Evolutionary conservation across 805 yeast genomes (phyloP).

Genomic region (Nakazawaea anatomiae): DNA sequence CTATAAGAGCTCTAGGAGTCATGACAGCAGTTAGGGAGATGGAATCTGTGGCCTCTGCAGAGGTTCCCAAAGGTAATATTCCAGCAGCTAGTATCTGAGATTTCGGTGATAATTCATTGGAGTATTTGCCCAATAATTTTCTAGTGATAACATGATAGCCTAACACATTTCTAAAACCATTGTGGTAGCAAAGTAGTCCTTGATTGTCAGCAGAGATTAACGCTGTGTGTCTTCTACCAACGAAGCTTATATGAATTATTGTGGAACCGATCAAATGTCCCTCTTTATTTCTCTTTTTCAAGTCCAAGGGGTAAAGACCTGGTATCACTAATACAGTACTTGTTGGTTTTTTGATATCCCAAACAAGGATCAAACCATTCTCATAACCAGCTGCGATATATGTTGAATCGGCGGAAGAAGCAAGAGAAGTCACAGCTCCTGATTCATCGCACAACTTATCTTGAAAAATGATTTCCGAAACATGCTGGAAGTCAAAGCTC

Average conservation of each 20-base stretch:
- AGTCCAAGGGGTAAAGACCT: constrained; percentile 22
- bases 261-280: constrained; percentile 33
- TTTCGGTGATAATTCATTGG: constrained; percentile 6
- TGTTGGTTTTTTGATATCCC: constrained; percentile 47
- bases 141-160: constrained; percentile 42
- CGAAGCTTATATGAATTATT: constrained; percentile 40
- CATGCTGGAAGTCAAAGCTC: constrained; percentile 66
- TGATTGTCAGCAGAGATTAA: constrained; percentile 47
- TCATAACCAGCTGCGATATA: constrained; percentile 64
- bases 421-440: constrained; percentile 49
- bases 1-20: constrained; percentile 41
- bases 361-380: constrained; percentile 58
- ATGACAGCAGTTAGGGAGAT: constrained; percentile 58
- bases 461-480: constrained; percentile 37
- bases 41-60: constrained; percentile 46
- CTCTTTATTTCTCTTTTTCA: constrained; percentile 13
- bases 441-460: constrained; percentile 23
- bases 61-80: constrained; percentile 57
- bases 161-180: constrained; percentile 51
- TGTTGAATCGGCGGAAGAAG: constrained; percentile 63
- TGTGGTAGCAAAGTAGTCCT: constrained; percentile 61
- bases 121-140: constrained; percentile 47
- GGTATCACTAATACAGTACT: constrained; percentile 23
- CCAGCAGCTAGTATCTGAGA: constrained; percentile 32
- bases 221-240: constrained; percentile 49